These are phyloP conservation scores for Vachellia pachyceras DNA, from an alignment of 306 rosid genomes.

Conservation along the genomic window DNA sequence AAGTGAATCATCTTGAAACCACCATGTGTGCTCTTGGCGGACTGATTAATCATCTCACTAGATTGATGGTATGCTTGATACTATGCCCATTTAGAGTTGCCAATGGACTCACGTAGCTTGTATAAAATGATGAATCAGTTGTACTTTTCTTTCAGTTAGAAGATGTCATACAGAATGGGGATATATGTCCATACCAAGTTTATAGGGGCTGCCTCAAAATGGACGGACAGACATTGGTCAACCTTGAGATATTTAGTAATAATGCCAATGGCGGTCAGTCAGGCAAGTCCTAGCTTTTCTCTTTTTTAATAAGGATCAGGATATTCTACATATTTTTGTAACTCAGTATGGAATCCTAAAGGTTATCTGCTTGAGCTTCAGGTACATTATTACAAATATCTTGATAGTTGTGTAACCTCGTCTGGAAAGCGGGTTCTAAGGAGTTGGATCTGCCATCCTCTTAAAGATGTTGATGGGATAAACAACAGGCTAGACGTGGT, in stretches of 20 bases:
- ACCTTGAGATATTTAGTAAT: slow-evolving; percentile 89
- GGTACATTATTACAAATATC: slow-evolving; percentile 88
- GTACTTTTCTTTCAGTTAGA: slow-evolving; percentile 60
- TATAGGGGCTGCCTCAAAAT: slow-evolving; percentile 88
- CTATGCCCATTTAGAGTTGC: slow-evolving; percentile 25
- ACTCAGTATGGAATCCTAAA: slow-evolving; percentile 27
- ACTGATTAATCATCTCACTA: slow-evolving; percentile 77
- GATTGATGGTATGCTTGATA: slow-evolving; percentile 77
- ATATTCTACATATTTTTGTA: slow-evolving; percentile 32
- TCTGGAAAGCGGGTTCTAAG: slow-evolving; percentile 88
- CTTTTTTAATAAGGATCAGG: slow-evolving; percentile 23
- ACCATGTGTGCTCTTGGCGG: slow-evolving; percentile 78
- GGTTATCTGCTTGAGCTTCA: slow-evolving; percentile 45
- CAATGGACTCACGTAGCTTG: slow-evolving; percentile 14
- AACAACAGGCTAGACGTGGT: slow-evolving; percentile 83
- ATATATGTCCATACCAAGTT: slow-evolving; percentile 76
- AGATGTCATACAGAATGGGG: slow-evolving; percentile 79
- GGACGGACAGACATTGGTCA: slow-evolving; percentile 93
- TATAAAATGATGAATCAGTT: slow-evolving; percentile 33
- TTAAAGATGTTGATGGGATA: slow-evolving; percentile 70
- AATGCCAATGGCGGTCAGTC: slow-evolving; percentile 84
- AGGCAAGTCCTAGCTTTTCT: slow-evolving; percentile 61
- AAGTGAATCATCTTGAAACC: slow-evolving; percentile 58
- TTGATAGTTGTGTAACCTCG: slow-evolving; percentile 82
- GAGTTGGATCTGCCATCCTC: slow-evolving; percentile 94